Evolutionary conservation across 495 filamentous ascomycete genomes (phyloP).

Genomic region (Annulohypoxylon nitens): DNA sequence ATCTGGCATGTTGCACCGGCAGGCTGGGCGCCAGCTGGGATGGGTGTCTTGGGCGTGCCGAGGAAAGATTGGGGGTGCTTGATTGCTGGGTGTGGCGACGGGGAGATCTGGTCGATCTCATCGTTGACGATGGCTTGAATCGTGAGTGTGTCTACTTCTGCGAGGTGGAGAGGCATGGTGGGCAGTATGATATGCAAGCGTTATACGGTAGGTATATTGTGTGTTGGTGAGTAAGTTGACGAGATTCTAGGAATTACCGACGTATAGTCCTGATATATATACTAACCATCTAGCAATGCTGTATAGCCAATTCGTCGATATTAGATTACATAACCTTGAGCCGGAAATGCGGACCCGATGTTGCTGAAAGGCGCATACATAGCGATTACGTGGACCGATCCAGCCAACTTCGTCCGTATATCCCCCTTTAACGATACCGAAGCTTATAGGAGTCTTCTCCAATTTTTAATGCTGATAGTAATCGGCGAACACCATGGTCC

Average conservation of each 20-base stretch:
- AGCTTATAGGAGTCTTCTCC: background rate
- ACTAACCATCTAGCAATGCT: background rate
- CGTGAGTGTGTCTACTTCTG: conserved; percentile 37
- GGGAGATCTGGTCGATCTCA: conserved; percentile 70
- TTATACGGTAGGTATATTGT: background rate
- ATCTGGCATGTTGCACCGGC: conserved; percentile 63
- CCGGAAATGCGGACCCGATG: background rate
- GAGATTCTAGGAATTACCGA: background rate
- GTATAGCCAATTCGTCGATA: background rate
- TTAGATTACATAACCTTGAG: background rate
- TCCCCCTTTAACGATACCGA: background rate
- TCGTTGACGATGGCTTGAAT: conserved; percentile 51
- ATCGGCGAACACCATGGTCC: background rate
- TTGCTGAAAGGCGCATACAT: background rate
- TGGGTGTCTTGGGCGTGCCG: conserved; percentile 53
- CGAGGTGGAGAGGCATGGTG: conserved; percentile 18
- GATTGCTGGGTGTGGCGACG: conserved; percentile 63
- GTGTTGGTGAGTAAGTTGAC: background rate
- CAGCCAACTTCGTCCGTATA: background rate
- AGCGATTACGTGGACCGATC: background rate
- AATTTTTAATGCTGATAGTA: background rate
- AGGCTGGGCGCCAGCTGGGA: conserved; percentile 34
- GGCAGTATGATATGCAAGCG: background rate
- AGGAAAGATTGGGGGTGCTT: conserved; percentile 60
- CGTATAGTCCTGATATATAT: conserved; percentile 5